Percentiles rank a stretch among this genome's conserved stretches.
These are phyloP conservation scores for Chaetomium sp. DNA, from an alignment of 2,329 filamentous ascomycete species.

Conservation along the genomic window DNA sequence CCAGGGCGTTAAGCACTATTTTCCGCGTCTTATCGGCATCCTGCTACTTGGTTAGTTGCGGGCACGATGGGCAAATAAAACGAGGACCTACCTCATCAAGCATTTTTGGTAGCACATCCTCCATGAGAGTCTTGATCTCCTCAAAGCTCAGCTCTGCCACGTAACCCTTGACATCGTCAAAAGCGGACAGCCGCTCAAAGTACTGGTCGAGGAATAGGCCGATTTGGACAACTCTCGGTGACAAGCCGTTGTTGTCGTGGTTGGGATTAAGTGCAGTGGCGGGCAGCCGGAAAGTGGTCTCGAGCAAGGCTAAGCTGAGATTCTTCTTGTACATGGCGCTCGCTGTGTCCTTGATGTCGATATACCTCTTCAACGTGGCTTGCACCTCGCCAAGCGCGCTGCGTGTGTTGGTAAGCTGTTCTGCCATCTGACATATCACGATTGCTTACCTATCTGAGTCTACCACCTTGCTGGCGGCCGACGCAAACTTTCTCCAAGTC, in stretches of 20 bases:
- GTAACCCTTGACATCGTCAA: conserved; percentile 52
- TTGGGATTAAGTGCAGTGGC: conserved; percentile 26
- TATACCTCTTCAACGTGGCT: conserved; percentile 35
- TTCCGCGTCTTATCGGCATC: conserved; percentile 27
- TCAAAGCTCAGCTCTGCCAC: conserved; percentile 46
- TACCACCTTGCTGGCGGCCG: conserved; percentile 38
- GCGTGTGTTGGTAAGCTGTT: conserved; percentile 5
- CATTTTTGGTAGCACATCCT: conserved; percentile 42
- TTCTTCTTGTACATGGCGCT: conserved; percentile 43
- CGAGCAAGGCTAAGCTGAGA: conserved; percentile 40
- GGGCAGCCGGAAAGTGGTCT: conserved; percentile 39
- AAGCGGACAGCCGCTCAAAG: conserved; percentile 40
- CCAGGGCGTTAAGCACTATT: conserved; percentile 40
- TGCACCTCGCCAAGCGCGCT: conserved; percentile 39
- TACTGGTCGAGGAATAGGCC: conserved; percentile 41
- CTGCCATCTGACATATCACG: not conserved
- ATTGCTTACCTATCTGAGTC: conserved; percentile 36
- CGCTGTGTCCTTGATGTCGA: conserved; percentile 35
- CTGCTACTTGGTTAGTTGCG: conserved; percentile 22
- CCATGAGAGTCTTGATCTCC: conserved; percentile 46
- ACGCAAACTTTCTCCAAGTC: conserved; percentile 42
- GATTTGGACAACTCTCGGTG: conserved; percentile 40
- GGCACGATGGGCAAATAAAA: not conserved
- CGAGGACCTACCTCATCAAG: conserved; percentile 38
- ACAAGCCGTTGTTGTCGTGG: conserved; percentile 20